A percentile compares a stretch with the other conserved stretches of the same genome.
These are phyloP conservation scores for Podospora pseudoanserina DNA, from an alignment of 495 filamentous ascomycete genomes.

Conservation along the genomic window DNA sequence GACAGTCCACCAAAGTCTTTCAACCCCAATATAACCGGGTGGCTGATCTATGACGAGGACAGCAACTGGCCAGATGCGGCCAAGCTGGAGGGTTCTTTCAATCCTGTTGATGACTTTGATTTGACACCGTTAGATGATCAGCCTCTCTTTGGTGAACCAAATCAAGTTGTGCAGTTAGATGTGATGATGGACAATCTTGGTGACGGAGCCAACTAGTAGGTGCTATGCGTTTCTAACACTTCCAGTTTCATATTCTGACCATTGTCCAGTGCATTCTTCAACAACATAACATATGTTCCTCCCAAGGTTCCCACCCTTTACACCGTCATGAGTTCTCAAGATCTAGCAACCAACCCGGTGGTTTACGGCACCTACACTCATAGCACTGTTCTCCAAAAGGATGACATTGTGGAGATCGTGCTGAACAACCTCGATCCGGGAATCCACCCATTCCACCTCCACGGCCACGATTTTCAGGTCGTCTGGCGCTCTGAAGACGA, in stretches of 20 bases:
- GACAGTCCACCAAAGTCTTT: constrained; percentile 60
- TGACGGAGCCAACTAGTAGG: constrained; percentile 63
- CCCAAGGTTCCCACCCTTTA: constrained; percentile 82
- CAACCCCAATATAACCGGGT: constrained; percentile 75
- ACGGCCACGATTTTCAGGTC: constrained; percentile 79
- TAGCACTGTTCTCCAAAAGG: constrained; percentile 61
- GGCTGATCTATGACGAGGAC: constrained; percentile 67
- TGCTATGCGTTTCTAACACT: background rate
- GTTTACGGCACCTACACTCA: constrained; percentile 76
- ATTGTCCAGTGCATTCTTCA: constrained; percentile 65
- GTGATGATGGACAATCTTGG: constrained; percentile 67
- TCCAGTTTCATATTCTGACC: background rate
- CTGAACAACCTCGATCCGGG: constrained; percentile 75
- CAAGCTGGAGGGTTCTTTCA: constrained; percentile 35
- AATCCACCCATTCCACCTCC: constrained; percentile 81
- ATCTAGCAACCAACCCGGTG: constrained; percentile 55
- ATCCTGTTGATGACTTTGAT: constrained; percentile 68
- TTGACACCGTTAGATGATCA: constrained; percentile 65
- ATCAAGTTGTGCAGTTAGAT: constrained; percentile 59
- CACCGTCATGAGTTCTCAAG: constrained; percentile 63
- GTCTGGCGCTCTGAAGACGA: constrained; percentile 44
- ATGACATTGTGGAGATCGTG: constrained; percentile 70
- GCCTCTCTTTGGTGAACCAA: constrained; percentile 52
- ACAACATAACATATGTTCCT: constrained; percentile 67
- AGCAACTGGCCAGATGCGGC: constrained; percentile 57